These are phyloP conservation scores for Lumnitzera littorea DNA, from an alignment of 345 rosid genomes.

Conservation along the genomic window DNA sequence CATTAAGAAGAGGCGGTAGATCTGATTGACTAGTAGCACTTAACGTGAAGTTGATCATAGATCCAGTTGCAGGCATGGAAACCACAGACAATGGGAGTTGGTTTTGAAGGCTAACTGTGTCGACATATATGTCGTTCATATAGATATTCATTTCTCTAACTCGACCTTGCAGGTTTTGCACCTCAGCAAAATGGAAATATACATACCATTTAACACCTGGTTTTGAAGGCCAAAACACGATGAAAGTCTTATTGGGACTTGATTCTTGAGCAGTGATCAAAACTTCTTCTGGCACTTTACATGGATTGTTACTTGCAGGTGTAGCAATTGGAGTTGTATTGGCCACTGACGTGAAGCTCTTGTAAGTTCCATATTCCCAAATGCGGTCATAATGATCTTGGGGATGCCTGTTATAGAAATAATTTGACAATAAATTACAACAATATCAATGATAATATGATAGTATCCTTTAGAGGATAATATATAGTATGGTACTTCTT, in stretches of 20 bases:
- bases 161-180: constrained; percentile 9
- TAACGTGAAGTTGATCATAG: not conserved
- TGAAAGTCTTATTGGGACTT: not conserved
- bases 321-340: not conserved
- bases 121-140: not conserved
- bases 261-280: not conserved
- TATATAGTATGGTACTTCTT: too few relatives aligned
- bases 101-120: not conserved
- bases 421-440: too few relatives aligned
- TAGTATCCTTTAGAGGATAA: too few relatives aligned
- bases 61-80: not conserved
- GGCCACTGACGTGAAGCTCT: not conserved
- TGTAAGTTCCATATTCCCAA: rapidly evolving
- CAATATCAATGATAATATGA: too few relatives aligned
- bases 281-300: constrained; percentile 7
- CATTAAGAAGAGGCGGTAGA: constrained; percentile 35
- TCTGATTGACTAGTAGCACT: not conserved
- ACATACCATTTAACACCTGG: not conserved
- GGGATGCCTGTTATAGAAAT: not conserved
- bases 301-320: not conserved
- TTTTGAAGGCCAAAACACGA: rapidly evolving
- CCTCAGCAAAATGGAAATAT: constrained; percentile 18
- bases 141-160: not conserved
- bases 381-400: constrained; percentile 1
- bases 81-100: not conserved